Base-by-base conservation (phyloP, 352 stramenopile genomes). In the Aphanomyces euteiches region DNA sequence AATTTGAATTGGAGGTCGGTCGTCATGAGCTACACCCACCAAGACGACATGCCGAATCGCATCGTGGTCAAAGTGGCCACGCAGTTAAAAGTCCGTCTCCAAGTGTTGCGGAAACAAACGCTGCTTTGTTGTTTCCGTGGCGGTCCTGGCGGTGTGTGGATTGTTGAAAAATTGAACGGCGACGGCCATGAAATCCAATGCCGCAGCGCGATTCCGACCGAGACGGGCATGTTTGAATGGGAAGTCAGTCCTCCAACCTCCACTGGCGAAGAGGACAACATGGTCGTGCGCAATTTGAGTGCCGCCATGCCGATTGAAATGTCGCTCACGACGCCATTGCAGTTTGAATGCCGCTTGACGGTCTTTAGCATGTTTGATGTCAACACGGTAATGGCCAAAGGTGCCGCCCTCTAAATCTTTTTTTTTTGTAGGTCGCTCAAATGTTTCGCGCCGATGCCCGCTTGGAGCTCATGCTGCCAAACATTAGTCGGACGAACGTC, bases 401-500 rank as follows among this genome's bases (percentile, higher is more conserved):
- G 1, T 53, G 1, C 45, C 45, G 1, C 28, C 28, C 28, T 28
- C 28, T 2, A 28, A 28, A 28, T 28, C 1, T 28, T 28, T 28
- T 28, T 28, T 28, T 28, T 28, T 28, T 28, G 50, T 58, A 58
- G 50, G 50, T 58, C 1, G n/a, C n/a, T 19, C 50, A 58, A 58
- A 34, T 58, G 50, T 58, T 58, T 58, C 50, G 50, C 8, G 50
- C 50, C 50, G 50, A 58, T 19, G 50, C 50, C 8, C 50, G 50
- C 1, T 19, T 58, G n/a, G 50, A 58, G n/a, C 50, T 53, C 37
- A 58, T 28, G 43, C 69, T 85, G 69, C 73, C 72, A 8, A 76
- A 45, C 1, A 75, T 85, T 47, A 81, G 77, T 7, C 77, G 70
- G 1, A 41, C 19, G 6, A 40, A 69, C 34, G 56, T 73, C 43